These are phyloP conservation scores for Euphorbia celastroides DNA, from an alignment of 441 rosid species.

Conservation along the genomic window DNA sequence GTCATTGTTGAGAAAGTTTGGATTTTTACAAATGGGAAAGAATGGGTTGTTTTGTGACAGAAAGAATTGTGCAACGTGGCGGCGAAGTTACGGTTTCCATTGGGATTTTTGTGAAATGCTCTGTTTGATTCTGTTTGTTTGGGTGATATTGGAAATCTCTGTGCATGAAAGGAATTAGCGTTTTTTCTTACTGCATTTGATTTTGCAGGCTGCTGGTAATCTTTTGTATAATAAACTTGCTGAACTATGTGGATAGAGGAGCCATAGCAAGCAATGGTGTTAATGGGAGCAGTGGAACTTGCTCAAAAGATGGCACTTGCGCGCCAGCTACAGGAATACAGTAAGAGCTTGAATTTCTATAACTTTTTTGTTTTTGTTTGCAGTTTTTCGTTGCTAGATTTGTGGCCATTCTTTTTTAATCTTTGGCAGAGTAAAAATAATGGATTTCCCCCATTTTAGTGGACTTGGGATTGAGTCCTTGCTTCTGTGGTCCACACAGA, in stretches of 20 bases:
- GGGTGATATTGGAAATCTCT: background rate
- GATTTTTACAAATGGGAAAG: background rate
- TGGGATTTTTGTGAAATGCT: background rate
- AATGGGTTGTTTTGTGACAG: background rate
- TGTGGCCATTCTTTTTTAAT: background rate
- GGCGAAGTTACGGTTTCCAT: background rate
- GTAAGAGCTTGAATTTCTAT: constrained; percentile 41
- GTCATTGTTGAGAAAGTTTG: background rate
- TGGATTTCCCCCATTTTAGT: background rate
- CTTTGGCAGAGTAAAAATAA: background rate
- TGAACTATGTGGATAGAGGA: constrained; percentile 90
- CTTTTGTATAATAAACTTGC: constrained; percentile 79
- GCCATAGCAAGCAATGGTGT: constrained; percentile 96
- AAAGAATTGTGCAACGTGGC: background rate
- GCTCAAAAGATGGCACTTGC: constrained; percentile 71
- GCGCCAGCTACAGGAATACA: constrained; percentile 84
- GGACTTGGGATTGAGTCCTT: background rate
- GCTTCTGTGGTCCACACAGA: background rate
- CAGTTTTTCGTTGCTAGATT: background rate
- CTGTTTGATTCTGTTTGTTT: background rate
- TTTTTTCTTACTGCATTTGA: background rate
- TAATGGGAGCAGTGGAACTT: constrained; percentile 64
- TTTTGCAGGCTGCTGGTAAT: constrained; percentile 64
- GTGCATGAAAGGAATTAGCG: background rate
- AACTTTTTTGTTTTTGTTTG: background rate